phyloP scores from a whole-genome alignment of 2,329 filamentous ascomycete species.

The Aspergillus sergii region DNA sequence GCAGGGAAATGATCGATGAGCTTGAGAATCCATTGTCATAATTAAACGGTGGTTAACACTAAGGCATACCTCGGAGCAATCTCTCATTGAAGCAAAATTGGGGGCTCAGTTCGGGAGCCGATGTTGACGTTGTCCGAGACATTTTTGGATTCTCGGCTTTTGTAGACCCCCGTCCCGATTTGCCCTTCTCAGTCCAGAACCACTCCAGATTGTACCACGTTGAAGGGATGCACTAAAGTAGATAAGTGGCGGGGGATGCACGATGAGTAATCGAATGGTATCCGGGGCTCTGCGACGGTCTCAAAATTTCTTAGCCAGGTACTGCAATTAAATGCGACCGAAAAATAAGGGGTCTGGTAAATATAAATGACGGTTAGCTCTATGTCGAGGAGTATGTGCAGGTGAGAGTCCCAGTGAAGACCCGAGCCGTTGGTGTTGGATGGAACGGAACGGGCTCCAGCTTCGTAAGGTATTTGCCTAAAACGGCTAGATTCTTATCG shows the following conservation, averaged over 20 bases:
- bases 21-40: neutral
- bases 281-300: neutral
- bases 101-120: constrained; percentile 62
- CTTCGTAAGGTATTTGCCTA: constrained; percentile 7
- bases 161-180: constrained; percentile 27
- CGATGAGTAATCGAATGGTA: neutral
- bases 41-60: too few species aligned
- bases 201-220: constrained; percentile 40
- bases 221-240: constrained; percentile 4
- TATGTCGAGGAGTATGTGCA: neutral
- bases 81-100: constrained; percentile 78
- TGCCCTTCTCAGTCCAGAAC: constrained; percentile 38
- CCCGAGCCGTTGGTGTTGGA: neutral
- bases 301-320: neutral
- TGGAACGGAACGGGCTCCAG: neutral
- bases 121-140: constrained; percentile 42
- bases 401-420: neutral
- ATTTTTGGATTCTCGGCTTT: constrained; percentile 34
- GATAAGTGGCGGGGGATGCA: neutral
- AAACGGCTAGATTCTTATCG: constrained; percentile 8
- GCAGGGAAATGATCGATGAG: constrained; percentile 13
- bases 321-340: neutral
- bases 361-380: neutral
- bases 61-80: constrained; percentile 64
- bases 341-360: neutral